These are phyloP conservation scores for Monotropa hypopitys DNA, from an alignment of 179 eudicot species.

Conservation along the genomic window DNA sequence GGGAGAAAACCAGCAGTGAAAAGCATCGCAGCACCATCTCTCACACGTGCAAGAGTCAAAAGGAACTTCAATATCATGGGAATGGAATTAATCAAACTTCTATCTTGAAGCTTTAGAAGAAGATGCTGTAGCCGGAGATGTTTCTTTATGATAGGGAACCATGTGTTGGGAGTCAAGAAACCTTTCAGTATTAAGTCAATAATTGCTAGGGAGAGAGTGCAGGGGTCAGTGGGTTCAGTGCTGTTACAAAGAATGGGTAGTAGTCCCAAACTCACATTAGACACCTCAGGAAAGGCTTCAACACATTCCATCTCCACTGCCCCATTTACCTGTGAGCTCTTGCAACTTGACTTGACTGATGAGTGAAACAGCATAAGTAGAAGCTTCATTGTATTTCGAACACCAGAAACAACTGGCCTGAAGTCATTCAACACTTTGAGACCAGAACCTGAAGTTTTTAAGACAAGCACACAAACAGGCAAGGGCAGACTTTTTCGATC, in stretches of 20 bases:
- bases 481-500: conserved; percentile 26
- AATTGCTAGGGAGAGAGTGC: conserved; percentile 44
- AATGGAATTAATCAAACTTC: conserved; percentile 18
- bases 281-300: conserved; percentile 36
- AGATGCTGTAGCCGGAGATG: conserved; percentile 58
- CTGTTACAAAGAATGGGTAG: conserved; percentile 72
- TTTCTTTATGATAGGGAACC: conserved; percentile 75
- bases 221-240: conserved; percentile 42
- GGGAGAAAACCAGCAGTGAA: conserved; percentile 53
- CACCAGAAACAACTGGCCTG: conserved; percentile 26
- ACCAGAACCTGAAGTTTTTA: conserved; percentile 46
- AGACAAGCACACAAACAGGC: conserved; percentile 29
- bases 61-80: conserved; percentile 62
- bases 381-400: conserved; percentile 29
- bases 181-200: conserved; percentile 53
- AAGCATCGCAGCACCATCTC: conserved; percentile 82
- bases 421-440: conserved; percentile 51
- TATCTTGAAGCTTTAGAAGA: conserved; percentile 54
- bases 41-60: conserved; percentile 63
- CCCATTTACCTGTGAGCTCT: conserved; percentile 15
- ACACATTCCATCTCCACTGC: conserved; percentile 21
- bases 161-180: conserved; percentile 44
- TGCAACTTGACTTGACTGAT: conserved; percentile 28
- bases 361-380: conserved; percentile 41
- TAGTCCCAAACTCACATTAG: conserved; percentile 50